These are phyloP conservation scores for Globisporangium lucens DNA, from an alignment of 352 stramenopile genomes.

Conservation along the genomic window DNA sequence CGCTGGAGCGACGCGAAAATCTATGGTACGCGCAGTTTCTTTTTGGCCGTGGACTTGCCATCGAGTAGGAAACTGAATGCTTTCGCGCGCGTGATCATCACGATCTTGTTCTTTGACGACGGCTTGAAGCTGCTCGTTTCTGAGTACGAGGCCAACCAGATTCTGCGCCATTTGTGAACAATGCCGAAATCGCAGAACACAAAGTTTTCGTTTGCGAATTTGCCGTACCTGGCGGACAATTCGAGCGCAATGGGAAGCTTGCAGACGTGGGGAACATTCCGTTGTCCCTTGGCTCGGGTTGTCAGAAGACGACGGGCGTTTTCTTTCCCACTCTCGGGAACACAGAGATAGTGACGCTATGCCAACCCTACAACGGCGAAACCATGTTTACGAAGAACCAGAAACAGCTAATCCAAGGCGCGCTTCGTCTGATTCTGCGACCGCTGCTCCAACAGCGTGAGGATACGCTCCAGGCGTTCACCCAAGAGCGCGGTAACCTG, in stretches of 20 bases:
- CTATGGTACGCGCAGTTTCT: conserved; percentile 50
- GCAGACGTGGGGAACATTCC: not conserved
- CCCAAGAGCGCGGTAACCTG: not conserved
- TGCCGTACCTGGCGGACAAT: not conserved
- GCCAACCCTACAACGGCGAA: conserved; percentile 11
- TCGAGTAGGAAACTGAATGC: conserved; percentile 14
- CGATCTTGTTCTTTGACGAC: conserved; percentile 40
- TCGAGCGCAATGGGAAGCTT: not conserved
- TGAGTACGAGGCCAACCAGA: conserved; percentile 11
- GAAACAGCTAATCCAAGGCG: not conserved
- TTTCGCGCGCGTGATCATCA: conserved; percentile 34
- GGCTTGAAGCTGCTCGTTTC: conserved; percentile 13
- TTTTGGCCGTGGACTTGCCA: conserved; percentile 17
- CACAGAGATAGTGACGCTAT: not conserved
- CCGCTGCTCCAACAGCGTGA: conserved; percentile 10
- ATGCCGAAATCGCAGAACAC: not conserved
- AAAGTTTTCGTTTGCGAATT: not conserved
- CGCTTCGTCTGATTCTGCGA: not conserved
- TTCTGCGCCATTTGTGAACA: conserved; percentile 8
- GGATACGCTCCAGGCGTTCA: conserved; percentile 1
- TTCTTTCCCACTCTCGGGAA: not conserved
- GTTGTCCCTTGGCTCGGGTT: not conserved
- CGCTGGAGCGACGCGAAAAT: conserved; percentile 25
- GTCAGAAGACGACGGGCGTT: not conserved
- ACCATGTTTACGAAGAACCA: conserved; percentile 3